Conservation (phyloP, 2,329 filamentous ascomycete genomes). For the Sordariomycetes sp. region DNA sequence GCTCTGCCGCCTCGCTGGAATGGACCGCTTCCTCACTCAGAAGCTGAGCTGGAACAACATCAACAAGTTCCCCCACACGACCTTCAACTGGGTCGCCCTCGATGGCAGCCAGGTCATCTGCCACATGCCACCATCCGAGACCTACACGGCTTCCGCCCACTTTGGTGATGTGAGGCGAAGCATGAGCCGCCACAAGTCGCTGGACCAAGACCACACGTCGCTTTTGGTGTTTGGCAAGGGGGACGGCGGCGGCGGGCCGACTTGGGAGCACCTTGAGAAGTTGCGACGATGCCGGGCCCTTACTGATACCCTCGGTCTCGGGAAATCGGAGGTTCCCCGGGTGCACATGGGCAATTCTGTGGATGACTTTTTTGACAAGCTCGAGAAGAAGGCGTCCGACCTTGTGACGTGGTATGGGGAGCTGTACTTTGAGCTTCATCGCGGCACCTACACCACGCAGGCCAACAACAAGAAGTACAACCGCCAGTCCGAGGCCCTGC, state of each 20-base stretch:
- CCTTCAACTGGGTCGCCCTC: conserved; percentile 95
- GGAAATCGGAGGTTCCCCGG: conserved; percentile 46
- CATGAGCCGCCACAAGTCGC: conserved; percentile 82
- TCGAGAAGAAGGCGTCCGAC: conserved; percentile 66
- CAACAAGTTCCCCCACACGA: conserved; percentile 97
- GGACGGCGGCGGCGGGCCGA: conserved; percentile 90
- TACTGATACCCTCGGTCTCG: conserved; percentile 67
- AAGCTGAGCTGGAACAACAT: conserved; percentile 99
- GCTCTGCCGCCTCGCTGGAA: conserved; percentile 83
- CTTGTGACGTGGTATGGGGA: conserved; percentile 97
- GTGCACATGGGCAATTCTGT: conserved; percentile 82
- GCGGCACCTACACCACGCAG: conserved; percentile 94
- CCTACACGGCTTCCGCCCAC: conserved; percentile 87
- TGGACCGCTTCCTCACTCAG: conserved; percentile 94
- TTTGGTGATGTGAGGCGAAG: conserved; percentile 91
- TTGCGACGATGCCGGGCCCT: conserved; percentile 83
- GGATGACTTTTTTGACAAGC: conserved; percentile 81
- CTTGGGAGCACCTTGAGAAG: conserved; percentile 89
- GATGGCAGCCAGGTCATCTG: conserved; percentile 95
- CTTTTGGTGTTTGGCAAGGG: conserved; percentile 93
- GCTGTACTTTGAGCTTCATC: conserved; percentile 93
- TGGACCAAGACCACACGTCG: conserved; percentile 85
- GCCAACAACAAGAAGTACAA: conserved; percentile 97
- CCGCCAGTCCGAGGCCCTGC: conserved; percentile 67
- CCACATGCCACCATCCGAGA: conserved; percentile 93